A percentile compares a stretch with the other conserved stretches of the same genome.
Conservation (phyloP, 257 asterid genomes). For the Ajuga chamaepitys region DNA sequence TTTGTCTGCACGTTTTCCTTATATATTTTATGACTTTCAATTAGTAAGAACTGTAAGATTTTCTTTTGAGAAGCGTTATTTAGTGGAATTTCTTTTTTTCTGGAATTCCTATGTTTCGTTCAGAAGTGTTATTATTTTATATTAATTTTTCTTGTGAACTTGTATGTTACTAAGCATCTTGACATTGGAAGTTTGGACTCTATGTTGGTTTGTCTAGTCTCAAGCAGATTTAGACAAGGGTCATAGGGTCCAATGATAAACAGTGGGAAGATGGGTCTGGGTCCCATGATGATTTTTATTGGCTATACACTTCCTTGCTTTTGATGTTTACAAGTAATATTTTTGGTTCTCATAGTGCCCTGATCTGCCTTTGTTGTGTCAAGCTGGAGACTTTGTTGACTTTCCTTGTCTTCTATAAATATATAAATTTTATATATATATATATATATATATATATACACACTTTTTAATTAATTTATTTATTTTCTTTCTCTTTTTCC, state of each 20-base stretch:
- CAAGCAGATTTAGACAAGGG: background rate
- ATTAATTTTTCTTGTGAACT: too few relatives aligned
- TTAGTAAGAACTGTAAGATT: background rate
- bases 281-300: background rate
- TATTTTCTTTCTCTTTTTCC: too few relatives aligned
- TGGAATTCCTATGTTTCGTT: background rate
- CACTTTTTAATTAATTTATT: too few relatives aligned
- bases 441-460: too few relatives aligned
- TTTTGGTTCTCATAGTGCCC: background rate
- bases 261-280: background rate
- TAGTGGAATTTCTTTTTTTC: background rate
- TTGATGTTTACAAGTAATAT: background rate
- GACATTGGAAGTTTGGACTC: constrained; percentile 10
- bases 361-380: background rate
- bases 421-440: too few relatives aligned
- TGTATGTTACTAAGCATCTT: background rate
- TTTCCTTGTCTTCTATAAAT: background rate
- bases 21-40: background rate
- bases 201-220: background rate
- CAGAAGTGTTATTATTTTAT: too few relatives aligned
- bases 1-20: background rate
- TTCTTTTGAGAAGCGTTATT: background rate
- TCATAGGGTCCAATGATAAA: constrained; percentile 3
- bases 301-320: background rate
- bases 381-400: background rate